Conservation (phyloP, 1,284 basidiomycete genomes). For the Apiotrichum brassicae region DNA sequence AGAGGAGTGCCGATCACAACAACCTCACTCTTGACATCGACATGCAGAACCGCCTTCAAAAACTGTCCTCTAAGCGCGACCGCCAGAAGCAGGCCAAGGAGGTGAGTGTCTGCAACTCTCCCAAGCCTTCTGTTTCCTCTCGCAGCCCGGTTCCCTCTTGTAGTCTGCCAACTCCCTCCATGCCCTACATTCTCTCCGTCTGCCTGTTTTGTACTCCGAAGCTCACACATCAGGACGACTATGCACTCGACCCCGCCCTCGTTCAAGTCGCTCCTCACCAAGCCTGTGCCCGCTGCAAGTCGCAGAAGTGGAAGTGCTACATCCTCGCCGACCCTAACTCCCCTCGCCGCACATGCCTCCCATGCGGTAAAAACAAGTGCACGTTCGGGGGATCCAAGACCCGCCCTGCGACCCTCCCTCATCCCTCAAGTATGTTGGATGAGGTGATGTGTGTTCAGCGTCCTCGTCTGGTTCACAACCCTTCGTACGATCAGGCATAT, state of each 20-base stretch:
- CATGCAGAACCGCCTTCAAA: conserved; percentile 5
- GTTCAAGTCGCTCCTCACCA: conserved; percentile 9
- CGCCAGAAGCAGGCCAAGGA: conserved; percentile 12
- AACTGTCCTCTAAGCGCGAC: conserved; percentile 14
- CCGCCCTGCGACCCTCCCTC: conserved; percentile 1
- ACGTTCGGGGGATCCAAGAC: conserved; percentile 6
- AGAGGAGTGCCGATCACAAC: not conserved
- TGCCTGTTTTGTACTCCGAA: not conserved
- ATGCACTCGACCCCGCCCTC: conserved; percentile 5
- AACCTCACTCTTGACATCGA: not conserved
- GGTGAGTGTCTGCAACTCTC: conserved; percentile 4
- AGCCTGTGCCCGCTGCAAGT: conserved; percentile 11
- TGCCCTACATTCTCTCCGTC: no score
- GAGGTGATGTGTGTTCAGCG: not conserved
- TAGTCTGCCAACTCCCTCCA: no score
- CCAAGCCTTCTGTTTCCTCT: not conserved
- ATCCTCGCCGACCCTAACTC: conserved; percentile 7
- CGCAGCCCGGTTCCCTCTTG: no score
- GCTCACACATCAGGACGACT: conserved; percentile 4
- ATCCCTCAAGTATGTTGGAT: not conserved
- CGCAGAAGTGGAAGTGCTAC: conserved; percentile 16
- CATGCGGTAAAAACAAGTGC: conserved; percentile 21
- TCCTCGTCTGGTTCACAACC: not conserved
- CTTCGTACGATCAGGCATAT: not conserved
- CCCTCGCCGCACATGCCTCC: conserved; percentile 14